A percentile compares a stretch with the other conserved stretches of the same genome.
Conservation (phyloP, 805 yeast genomes). For the Pichia exigua region DNA sequence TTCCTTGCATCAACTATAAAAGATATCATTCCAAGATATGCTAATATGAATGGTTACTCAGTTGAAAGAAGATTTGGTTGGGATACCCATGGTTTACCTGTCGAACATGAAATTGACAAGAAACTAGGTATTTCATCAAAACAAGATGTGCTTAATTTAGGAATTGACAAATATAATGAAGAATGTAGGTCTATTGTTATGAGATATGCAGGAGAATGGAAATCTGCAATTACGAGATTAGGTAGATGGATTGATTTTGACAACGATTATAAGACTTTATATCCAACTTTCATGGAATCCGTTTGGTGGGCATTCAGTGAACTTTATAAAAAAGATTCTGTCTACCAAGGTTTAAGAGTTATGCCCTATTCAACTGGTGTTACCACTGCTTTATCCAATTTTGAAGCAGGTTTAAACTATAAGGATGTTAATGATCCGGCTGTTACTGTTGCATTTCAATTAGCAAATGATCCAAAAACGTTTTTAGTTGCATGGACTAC, state of each 20-base stretch:
- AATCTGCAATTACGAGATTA: slow-evolving; percentile 81
- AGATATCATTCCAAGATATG: slow-evolving; percentile 95
- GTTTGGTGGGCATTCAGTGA: slow-evolving; percentile 98
- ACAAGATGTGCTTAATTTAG: slow-evolving; percentile 90
- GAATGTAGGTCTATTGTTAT: slow-evolving; percentile 96
- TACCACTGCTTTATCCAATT: slow-evolving; percentile 93
- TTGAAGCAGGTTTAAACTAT: slow-evolving; percentile 97
- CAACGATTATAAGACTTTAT: slow-evolving; percentile 93
- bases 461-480: slow-evolving; percentile 73
- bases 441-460: slow-evolving; percentile 82
- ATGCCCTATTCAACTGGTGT: slow-evolving; percentile 99
- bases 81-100: slow-evolving; percentile 99
- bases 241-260: slow-evolving; percentile 99
- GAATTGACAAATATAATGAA: slow-evolving; percentile 86
- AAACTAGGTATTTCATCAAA: slow-evolving; percentile 86
- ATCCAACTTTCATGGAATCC: slow-evolving; percentile 95
- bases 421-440: slow-evolving; percentile 97
- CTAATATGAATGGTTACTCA: slow-evolving; percentile 93
- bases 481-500: slow-evolving; percentile 97
- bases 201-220: slow-evolving; percentile 96
- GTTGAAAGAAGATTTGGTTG: slow-evolving; percentile 98
- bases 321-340: slow-evolving; percentile 76
- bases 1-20: slow-evolving; percentile 93
- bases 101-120: slow-evolving; percentile 98
- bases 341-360: slow-evolving; percentile 91